Evolutionary conservation across 768 basidiomycete species (phyloP).

Genomic region (Boletus bicolor): DNA sequence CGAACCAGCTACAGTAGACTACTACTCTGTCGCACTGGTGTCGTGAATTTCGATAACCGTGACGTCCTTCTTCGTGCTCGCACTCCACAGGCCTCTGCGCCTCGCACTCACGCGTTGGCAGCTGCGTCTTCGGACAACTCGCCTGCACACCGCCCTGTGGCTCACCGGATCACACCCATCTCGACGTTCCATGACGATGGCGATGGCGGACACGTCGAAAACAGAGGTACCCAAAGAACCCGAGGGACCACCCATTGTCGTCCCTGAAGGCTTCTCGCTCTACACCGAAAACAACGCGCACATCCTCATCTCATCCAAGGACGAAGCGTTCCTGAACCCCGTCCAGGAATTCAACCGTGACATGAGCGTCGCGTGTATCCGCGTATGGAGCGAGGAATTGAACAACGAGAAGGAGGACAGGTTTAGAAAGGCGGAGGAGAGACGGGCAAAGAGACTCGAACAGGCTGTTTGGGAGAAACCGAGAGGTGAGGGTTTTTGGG

Average conservation of each 20-base stretch:
- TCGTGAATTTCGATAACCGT: constrained; percentile 6
- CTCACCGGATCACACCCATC: background rate
- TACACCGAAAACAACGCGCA: constrained; percentile 80
- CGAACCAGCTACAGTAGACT: too few species aligned
- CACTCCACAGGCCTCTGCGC: constrained; percentile 30
- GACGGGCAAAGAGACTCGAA: constrained; percentile 37
- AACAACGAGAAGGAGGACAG: constrained; percentile 59
- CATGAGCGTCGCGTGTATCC: constrained; percentile 85
- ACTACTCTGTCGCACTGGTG: too few species aligned
- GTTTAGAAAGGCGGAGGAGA: constrained; percentile 55
- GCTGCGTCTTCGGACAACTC: constrained; percentile 1
- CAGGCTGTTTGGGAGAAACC: constrained; percentile 41
- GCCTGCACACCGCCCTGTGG: background rate
- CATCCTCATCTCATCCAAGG: constrained; percentile 50
- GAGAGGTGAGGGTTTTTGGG: constrained; percentile 37
- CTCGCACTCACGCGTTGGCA: constrained; percentile 8
- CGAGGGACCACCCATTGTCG: constrained; percentile 27
- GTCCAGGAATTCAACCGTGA: constrained; percentile 99
- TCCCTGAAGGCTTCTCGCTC: constrained; percentile 74
- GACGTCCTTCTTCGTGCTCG: constrained; percentile 16
- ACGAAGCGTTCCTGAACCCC: constrained; percentile 93
- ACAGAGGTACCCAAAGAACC: background rate
- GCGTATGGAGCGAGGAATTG: constrained; percentile 78
- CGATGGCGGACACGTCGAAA: background rate
- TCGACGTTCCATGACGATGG: constrained; percentile 7